phyloP scores from a whole-genome alignment of 805 yeast species.

The Starmerella apis region DNA sequence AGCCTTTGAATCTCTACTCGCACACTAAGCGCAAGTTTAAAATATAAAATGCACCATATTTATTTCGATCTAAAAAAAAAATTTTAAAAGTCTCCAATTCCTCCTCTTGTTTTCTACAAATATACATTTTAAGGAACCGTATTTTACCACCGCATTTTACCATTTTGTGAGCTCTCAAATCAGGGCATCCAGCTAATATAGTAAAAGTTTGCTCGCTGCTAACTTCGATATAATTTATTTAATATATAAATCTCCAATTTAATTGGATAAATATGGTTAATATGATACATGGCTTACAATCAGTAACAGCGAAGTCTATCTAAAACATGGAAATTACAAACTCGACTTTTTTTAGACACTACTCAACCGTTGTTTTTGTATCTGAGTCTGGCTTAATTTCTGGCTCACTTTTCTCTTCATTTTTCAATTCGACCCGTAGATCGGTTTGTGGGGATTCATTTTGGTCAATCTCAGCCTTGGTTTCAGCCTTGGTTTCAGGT shows the following conservation, averaged over 20 bases:
- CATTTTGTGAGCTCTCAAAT: too few relatives aligned
- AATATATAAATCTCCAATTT: too few relatives aligned
- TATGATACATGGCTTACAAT: too few relatives aligned
- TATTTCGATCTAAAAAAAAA: neutral
- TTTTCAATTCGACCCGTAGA: neutral
- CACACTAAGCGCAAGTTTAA: neutral
- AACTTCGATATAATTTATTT: too few relatives aligned
- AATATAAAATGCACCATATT: neutral
- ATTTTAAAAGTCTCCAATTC: neutral
- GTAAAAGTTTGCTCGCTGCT: too few relatives aligned
- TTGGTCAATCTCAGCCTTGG: neutral
- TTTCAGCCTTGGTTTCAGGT: conserved; percentile 10
- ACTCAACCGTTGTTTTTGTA: neutral
- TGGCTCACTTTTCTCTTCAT: neutral
- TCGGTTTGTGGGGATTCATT: neutral
- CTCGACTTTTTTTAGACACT: neutral
- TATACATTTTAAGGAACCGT: too few relatives aligned
- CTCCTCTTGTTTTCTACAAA: too few relatives aligned
- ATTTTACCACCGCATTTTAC: too few relatives aligned
- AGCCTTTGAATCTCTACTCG: conserved; percentile 22
- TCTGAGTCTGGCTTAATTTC: neutral
- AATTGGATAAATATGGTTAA: too few relatives aligned
- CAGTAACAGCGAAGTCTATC: too few relatives aligned
- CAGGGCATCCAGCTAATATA: too few relatives aligned
- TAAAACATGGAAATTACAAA: too few relatives aligned